phyloP scores from a whole-genome alignment of 805 yeast species.

The Candida ovalis region DNA sequence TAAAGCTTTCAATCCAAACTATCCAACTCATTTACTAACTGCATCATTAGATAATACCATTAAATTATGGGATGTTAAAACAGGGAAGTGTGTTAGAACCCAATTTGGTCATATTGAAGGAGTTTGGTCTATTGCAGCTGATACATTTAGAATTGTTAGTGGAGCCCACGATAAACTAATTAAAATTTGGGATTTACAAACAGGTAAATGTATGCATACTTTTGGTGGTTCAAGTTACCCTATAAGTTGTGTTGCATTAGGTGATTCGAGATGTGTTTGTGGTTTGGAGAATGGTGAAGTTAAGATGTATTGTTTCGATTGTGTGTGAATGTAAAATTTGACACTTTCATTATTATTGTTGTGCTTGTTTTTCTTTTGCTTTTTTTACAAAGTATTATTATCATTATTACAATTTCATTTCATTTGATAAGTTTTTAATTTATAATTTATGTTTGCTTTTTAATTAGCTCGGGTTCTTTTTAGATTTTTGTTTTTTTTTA shows the following conservation, averaged over 20 bases:
- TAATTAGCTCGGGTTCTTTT: too few relatives aligned
- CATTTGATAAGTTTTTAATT: not conserved
- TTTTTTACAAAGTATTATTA: not conserved
- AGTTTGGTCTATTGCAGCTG: conserved; percentile 96
- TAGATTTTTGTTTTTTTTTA: too few relatives aligned
- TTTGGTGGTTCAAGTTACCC: conserved; percentile 67
- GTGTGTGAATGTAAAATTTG: conserved; percentile 15
- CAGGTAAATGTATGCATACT: conserved; percentile 92
- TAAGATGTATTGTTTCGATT: conserved; percentile 77
- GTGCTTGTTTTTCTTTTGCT: not conserved
- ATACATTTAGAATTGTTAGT: conserved; percentile 87
- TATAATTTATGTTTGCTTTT: too few relatives aligned
- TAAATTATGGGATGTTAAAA: conserved; percentile 83
- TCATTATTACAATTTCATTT: too few relatives aligned
- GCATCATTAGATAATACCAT: conserved; percentile 91
- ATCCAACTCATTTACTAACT: conserved; percentile 81
- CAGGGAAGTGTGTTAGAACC: conserved; percentile 87
- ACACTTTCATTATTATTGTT: not conserved
- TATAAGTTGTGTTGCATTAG: conserved; percentile 72
- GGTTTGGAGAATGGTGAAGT: conserved; percentile 88
- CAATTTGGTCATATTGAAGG: conserved; percentile 98
- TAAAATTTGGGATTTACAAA: conserved; percentile 94
- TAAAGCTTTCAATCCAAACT: conserved; percentile 26
- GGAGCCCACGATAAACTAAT: conserved; percentile 92
- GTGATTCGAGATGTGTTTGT: conserved; percentile 85